These are phyloP conservation scores for Rhizophagus sp. DNA, from an alignment of 192 early-diverging fungal species.

Conservation along the genomic window DNA sequence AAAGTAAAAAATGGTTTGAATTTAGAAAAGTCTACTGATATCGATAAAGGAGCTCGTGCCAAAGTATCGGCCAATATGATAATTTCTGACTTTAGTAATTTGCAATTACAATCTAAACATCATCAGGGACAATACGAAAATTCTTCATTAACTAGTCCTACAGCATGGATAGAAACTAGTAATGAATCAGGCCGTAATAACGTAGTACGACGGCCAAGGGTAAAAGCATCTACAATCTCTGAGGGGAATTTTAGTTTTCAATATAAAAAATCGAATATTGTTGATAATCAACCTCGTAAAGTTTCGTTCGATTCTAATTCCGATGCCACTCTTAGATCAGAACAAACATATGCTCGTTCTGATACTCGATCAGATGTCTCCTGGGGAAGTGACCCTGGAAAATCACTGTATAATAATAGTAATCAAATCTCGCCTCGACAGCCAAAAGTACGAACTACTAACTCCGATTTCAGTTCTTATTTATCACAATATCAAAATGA, in stretches of 20 bases:
- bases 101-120: neutral
- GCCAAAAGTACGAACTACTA: neutral
- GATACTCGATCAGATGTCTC: constrained; percentile 7
- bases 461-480: neutral
- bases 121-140: neutral
- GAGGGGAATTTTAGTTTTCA: neutral
- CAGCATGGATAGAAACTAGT: neutral
- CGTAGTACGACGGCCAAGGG: neutral
- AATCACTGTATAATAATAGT: neutral
- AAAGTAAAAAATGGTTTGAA: too few species aligned
- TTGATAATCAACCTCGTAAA: neutral
- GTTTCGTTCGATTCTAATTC: neutral
- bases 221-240: neutral
- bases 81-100: constrained; percentile 3
- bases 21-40: too few species aligned
- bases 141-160: neutral
- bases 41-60: neutral
- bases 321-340: neutral
- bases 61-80: constrained; percentile 14
- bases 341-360: neutral
- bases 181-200: neutral
- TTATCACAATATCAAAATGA: neutral
- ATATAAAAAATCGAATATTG: neutral
- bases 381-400: constrained; percentile 13
- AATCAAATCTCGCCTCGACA: neutral